A percentile compares a stretch with the other conserved stretches of the same genome.
These are phyloP conservation scores for Fusarium musae DNA, from an alignment of 2,329 filamentous ascomycete species.

Conservation along the genomic window DNA sequence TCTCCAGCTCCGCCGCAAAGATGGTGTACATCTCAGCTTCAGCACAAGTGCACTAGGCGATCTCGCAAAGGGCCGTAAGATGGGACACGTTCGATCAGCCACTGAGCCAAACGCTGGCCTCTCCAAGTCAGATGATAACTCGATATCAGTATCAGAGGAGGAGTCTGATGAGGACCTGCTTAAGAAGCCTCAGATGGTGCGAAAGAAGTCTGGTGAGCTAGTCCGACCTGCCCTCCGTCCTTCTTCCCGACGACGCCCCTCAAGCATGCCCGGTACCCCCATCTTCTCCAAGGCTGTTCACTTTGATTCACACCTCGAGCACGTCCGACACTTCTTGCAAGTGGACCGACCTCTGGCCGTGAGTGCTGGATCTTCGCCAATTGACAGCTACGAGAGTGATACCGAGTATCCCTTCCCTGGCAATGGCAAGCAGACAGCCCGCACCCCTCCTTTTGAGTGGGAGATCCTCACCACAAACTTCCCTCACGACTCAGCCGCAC, in stretches of 20 bases:
- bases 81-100: constrained; percentile 63
- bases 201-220: constrained; percentile 98
- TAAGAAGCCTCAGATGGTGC: constrained; percentile 88
- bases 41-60: constrained; percentile 59
- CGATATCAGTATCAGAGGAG: constrained; percentile 67
- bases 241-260: constrained; percentile 82
- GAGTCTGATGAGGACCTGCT: constrained; percentile 69
- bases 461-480: constrained; percentile 89
- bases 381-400: constrained; percentile 88
- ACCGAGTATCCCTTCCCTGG: constrained; percentile 85
- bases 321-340: constrained; percentile 94
- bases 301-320: constrained; percentile 95
- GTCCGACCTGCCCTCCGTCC: constrained; percentile 91
- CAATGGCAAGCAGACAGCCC: constrained; percentile 53
- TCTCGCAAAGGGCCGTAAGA: constrained; percentile 54
- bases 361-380: constrained; percentile 91
- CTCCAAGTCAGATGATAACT: constrained; percentile 60
- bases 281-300: constrained; percentile 98
- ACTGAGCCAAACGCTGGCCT: constrained; percentile 65
- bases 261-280: constrained; percentile 96
- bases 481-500: constrained; percentile 64
- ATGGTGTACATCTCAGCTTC: constrained; percentile 57
- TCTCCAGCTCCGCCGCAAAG: constrained; percentile 52
- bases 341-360: constrained; percentile 95
- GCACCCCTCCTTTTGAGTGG: constrained; percentile 77